These are phyloP conservation scores for Debaryomyces udenii DNA, from an alignment of 1,139 yeast species.

Conservation along the genomic window DNA sequence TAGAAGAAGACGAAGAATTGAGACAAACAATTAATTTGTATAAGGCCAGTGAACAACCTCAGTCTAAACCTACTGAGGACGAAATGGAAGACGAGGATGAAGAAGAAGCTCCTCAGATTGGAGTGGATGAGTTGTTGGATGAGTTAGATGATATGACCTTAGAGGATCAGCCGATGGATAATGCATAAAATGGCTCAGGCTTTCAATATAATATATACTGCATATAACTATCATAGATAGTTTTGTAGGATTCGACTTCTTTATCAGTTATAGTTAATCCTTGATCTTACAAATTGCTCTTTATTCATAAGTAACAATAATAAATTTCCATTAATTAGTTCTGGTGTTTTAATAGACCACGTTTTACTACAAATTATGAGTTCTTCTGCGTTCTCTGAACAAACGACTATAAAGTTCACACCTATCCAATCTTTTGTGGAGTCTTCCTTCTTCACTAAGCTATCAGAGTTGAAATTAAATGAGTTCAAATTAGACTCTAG, in stretches of 20 bases:
- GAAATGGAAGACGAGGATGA: conserved; percentile 58
- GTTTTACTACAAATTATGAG: not conserved
- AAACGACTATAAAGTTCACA: conserved; percentile 34
- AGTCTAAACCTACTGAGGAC: conserved; percentile 33
- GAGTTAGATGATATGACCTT: conserved; percentile 92
- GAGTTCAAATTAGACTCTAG: conserved; percentile 63
- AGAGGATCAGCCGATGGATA: conserved; percentile 48
- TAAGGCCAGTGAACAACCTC: conserved; percentile 54
- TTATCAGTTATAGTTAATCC: conserved; percentile 1
- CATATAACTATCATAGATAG: conserved; percentile 8
- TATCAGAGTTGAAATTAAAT: conserved; percentile 69
- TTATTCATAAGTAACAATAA: too few species aligned
- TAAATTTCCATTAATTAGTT: not conserved
- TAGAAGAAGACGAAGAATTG: conserved; percentile 95
- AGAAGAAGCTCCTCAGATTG: conserved; percentile 76
- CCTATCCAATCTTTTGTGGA: conserved; percentile 77
- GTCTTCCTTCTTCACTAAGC: conserved; percentile 78
- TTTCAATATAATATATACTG: conserved; percentile 8
- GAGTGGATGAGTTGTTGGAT: conserved; percentile 81
- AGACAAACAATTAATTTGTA: conserved; percentile 89
- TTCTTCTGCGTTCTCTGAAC: not conserved
- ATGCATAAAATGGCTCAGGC: not conserved
- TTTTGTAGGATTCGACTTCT: conserved; percentile 1
- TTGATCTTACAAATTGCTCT: not conserved
- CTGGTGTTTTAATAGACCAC: not conserved